Conservation (phyloP, 345 rosid species). For the Murraya paniculata region DNA sequence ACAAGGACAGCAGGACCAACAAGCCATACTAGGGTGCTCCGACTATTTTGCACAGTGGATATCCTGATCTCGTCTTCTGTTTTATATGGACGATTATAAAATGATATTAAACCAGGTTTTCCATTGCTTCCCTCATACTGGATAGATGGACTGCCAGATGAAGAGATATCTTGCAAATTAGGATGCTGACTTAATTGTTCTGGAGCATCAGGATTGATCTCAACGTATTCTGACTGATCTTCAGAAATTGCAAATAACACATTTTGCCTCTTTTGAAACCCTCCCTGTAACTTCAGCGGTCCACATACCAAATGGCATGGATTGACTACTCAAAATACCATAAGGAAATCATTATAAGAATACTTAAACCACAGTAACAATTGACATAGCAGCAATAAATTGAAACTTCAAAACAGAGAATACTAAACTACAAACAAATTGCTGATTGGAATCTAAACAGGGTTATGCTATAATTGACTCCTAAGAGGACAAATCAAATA, state of each 20-base stretch:
- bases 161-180: conserved; percentile 37
- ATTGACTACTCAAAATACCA: conserved; percentile 32
- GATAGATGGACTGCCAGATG: conserved; percentile 32
- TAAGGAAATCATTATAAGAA: conserved; percentile 16
- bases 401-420: conserved; percentile 10
- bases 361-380: background rate
- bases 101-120: conserved; percentile 78
- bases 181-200: conserved; percentile 33
- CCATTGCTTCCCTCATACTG: conserved; percentile 52
- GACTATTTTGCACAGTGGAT: conserved; percentile 35
- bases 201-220: conserved; percentile 24
- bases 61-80: conserved; percentile 29
- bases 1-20: conserved; percentile 88
- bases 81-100: conserved; percentile 55
- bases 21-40: conserved; percentile 68
- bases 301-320: conserved; percentile 22
- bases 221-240: conserved; percentile 43
- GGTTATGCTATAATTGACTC: background rate
- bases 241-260: conserved; percentile 36
- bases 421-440: background rate
- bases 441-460: background rate
- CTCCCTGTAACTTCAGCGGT: conserved; percentile 30
- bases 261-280: conserved; percentile 31
- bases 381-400: background rate
- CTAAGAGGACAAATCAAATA: background rate